Evolutionary conservation across 352 stramenopile genomes (phyloP), one percentile per base, ranked within the genome.

Genomic region (Globisporangium radiosum): DNA sequence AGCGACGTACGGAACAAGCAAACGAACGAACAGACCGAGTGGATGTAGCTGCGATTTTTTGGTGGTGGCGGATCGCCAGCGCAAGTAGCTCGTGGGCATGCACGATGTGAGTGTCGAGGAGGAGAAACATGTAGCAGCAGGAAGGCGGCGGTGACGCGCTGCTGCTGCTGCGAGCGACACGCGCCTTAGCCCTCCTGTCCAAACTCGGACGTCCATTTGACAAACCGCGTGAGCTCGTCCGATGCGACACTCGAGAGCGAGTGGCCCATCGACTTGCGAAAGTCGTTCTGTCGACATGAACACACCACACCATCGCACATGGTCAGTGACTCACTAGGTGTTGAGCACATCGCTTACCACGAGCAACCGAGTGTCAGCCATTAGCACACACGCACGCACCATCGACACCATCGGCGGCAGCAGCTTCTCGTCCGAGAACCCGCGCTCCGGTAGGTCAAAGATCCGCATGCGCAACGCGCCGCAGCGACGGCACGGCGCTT

Each of bases 141-240:
- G 7, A 45, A 45, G 4, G 40, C 8, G 40, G 43, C 10, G 4
- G 0, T 17, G 11, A 47, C 43, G 43, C 8, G 25, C 42, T 47
- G 10, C 10, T 17, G 8, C 5, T 13, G 11, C 9, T 47, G 43
- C 43, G 43, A 11, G 11, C 11, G 11, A 17, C 70, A 25, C 25
- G 25, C 25, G 25, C 25, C 25, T 25, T 84, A 97, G 40, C 98
- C 97, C 69, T 99, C 97, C 75, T 99, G 93, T 48, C 98, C 98
- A 85, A 99, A 99, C 72, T 99, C 88, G 39, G 93, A 88, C 7
- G 98, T 99, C 98, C 98, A 99, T 62, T 99, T 96, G 15, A 96
- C 80, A 65, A 99, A 99, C 37, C 94, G 84, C 55, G 95, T 86
- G 47, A 99, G 87, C 72, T 99, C 98, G 14, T 98, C 94, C 42